phyloP scores from a whole-genome alignment of 2,329 filamentous ascomycete species.

The Xylaria digitata region DNA sequence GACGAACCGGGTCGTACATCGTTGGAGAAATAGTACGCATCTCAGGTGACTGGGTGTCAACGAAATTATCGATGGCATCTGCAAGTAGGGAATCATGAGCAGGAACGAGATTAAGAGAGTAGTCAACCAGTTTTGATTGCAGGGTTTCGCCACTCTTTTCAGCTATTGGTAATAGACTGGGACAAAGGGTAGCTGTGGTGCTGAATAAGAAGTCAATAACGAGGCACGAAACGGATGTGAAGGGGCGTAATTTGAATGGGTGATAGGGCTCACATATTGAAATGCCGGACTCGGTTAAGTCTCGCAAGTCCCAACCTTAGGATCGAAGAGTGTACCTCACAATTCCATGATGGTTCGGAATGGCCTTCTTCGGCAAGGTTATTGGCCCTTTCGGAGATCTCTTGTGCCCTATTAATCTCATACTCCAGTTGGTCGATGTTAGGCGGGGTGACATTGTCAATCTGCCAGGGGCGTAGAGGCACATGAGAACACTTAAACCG shows the following conservation, averaged over 20 bases:
- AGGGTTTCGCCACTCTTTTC: conserved; percentile 1
- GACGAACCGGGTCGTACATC: neutral
- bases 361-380: neutral
- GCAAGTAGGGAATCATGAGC: neutral
- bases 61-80: conserved; percentile 1
- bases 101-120: conserved; percentile 6
- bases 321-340: conserved; percentile 9
- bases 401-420: conserved; percentile 8
- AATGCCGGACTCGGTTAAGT: neutral
- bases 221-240: neutral
- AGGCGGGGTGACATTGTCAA: conserved; percentile 1
- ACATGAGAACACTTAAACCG: neutral
- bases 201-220: neutral
- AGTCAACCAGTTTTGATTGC: neutral
- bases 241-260: neutral
- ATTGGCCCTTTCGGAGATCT: conserved; percentile 6
- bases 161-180: neutral
- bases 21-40: neutral
- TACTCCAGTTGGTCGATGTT: neutral
- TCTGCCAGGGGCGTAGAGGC: conserved; percentile 1
- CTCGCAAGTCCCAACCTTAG: neutral
- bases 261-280: neutral
- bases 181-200: neutral
- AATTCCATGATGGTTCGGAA: conserved; percentile 6
- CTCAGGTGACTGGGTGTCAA: neutral